Base-by-base conservation (phyloP, 495 filamentous ascomycete genomes). In the Aspergillus heteromorphus region DNA sequence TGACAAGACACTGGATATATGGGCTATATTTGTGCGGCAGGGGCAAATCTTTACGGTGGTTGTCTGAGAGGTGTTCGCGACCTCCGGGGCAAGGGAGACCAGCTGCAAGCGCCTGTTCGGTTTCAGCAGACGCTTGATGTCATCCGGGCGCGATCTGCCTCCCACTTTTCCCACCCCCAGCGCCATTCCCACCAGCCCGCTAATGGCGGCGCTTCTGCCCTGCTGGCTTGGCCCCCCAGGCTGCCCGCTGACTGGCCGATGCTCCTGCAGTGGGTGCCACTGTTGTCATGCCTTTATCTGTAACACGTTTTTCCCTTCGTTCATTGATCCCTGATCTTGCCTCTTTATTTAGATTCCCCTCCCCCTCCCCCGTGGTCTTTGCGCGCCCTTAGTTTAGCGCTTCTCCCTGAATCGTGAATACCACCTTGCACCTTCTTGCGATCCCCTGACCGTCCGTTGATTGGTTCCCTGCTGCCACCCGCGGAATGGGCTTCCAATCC, bases 51-150 rank as follows among this genome's bases (percentile, higher is more conserved):
- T n/a, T n/a, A n/a, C n/a, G n/a, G n/a, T n/a, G n/a, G n/a, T n/a
- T n/a, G n/a, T n/a, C n/a, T n/a, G n/a, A n/a, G n/a, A n/a, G n/a
- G n/a, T n/a, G n/a, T n/a, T n/a, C n/a, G n/a, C n/a, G 7, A 7
- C 23, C 3, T 27, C 23, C 7, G 23, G 23, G 23, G 4, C 23
- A 3, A 7, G 23, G 3, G 23, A 41, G 27, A 25, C 29, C 47
- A 0, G n/a, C 40, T 48, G 49, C 21, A 29, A 42, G 17, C 51
- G 30, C 25, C 23, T 27, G 34, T 51, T 45, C 29, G 47, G 49
- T 73, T 73, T 72, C 69, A 70, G 65, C 55, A 66, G 58, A 66
- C 72, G 70, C 72, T 57, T 74, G 70, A 74, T 74, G 72, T 74
- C 72, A 73, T 73, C 58, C 49, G 49, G 55, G 52, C 55, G 36